Conservation (phyloP, 2,329 filamentous ascomycete genomes). For the Fusarium sp. region DNA sequence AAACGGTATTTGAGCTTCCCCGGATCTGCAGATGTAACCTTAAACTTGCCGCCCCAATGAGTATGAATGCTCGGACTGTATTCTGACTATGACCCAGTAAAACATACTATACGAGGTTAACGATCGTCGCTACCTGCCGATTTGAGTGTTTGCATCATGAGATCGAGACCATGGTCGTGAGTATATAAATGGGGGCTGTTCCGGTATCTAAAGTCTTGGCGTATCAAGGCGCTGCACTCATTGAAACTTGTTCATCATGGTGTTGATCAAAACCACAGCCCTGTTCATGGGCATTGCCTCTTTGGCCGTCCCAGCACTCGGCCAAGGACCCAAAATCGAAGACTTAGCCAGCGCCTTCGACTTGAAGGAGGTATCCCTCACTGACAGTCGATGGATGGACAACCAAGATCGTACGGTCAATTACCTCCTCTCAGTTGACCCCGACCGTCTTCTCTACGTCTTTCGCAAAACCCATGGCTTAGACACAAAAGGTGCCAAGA, state of each 20-base stretch:
- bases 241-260: constrained; percentile 6
- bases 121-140: neutral
- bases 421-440: constrained; percentile 27
- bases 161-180: neutral
- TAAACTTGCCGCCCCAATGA: constrained; percentile 28
- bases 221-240: neutral
- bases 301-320: neutral
- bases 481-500: constrained; percentile 57
- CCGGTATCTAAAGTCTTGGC: neutral
- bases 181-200: constrained; percentile 3
- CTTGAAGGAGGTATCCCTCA: constrained; percentile 21
- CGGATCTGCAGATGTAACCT: constrained; percentile 36
- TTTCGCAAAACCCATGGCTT: constrained; percentile 33
- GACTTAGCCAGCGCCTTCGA: constrained; percentile 25
- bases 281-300: constrained; percentile 12
- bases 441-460: constrained; percentile 30
- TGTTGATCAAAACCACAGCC: constrained; percentile 18
- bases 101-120: neutral
- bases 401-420: constrained; percentile 35
- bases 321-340: constrained; percentile 9
- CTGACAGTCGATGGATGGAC: constrained; percentile 38
- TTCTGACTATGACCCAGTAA: neutral
- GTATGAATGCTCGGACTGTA: neutral
- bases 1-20: constrained; percentile 3
- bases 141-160: too few species aligned